Base-by-base conservation (phyloP, 495 filamentous ascomycete genomes). In the Penicillium desertorum region DNA sequence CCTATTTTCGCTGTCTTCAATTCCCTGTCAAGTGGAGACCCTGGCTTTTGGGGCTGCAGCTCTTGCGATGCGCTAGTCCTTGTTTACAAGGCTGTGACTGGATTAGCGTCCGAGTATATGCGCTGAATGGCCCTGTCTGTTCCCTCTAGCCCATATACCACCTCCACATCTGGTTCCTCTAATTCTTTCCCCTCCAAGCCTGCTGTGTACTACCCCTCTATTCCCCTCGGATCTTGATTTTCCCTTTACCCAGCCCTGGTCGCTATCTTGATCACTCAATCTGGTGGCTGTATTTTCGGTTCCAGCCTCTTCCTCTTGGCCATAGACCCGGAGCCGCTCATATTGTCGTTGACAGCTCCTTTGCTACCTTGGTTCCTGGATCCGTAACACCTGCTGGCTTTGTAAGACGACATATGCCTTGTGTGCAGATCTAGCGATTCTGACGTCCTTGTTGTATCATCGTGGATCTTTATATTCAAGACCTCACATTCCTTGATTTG, bases 21-120 rank as follows among this genome's bases (percentile, higher is more conserved):
- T 32, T 53, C 39, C 32, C 32, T 50, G 19, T 47, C 45, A 47
- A 50, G 47, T 50, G 47, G 47, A 39, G 47, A 37, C 47, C 30
- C 25, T 47, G 19, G 42, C 51, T 30, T 42, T 20, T 16, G 37
- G 17, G 54, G 51, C 57, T 60, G 54, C 53, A 51, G 41, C 45
- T 45, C 20, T 34, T 47, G 39, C 16, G 23, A 53, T 43, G 41
- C 51, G 39, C 37, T 43, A 53, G 51, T 32, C 39, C 17, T 30
- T n/a, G 36, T 29, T 29, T 54, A 39, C 23, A 32, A 46, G 48
- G 39, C 54, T 43, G 57, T 54, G 54, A 57, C 58, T 55, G 51
- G 51, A 32, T 44, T 23, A 42, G 39, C 11, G 25, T 23, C 22
- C 57, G 55, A 63, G 61, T 62, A 62, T 59, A 65, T 51, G 56